Evolutionary conservation across 108 stramenopile species (phyloP), one percentile per base, ranked within the genome.

Genomic region (Pseudonitzschia delicatissima): DNA sequence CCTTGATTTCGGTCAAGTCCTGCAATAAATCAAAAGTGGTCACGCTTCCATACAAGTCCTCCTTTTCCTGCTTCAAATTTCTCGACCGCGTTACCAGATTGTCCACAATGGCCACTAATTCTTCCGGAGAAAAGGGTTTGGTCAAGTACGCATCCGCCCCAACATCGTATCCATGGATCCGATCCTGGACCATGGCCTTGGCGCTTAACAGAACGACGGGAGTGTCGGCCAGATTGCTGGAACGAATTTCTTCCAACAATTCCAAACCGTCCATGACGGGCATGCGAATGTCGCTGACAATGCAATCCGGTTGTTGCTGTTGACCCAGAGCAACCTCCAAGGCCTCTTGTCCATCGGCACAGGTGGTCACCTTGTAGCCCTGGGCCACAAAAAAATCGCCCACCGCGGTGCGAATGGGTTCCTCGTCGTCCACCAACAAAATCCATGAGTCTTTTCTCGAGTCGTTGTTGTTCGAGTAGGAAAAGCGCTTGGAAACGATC

Each of bases 91-190:
- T 66, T 3, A 83, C 80, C 58, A 64, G 45, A 47, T 74, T 82
- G 64, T 95, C 87, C 25, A 93, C 51, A 26, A 95, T 80, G 9
- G 80, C 78, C 9, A 93, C 34, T 29, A 95, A 66, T 62, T 95
- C 94, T 25, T 90, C 87, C 27, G 88, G 88, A 66, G 92, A 82
- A 64, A 95, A 91, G 26, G 94, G 94, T 70, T 93, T 95, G 27
- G 87, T 76, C 27, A 95, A 45, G 62, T 91, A 95, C 13, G 85
- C 91, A 83, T 92, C 90, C 9, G 90, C 87, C 17, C 90, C 94
- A 29, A 80, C 81, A 40, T 87, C 71, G 71, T 82, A 95, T 40
- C 90, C 94, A 26, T 63, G 66, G 62, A 93, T 80, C 34, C 94
- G 58, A 78, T 95, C 94, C 51, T 87, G 77, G 9, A 76, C 76